Base-by-base conservation (phyloP, 306 rosid species). In the Prunus persica region DNA sequence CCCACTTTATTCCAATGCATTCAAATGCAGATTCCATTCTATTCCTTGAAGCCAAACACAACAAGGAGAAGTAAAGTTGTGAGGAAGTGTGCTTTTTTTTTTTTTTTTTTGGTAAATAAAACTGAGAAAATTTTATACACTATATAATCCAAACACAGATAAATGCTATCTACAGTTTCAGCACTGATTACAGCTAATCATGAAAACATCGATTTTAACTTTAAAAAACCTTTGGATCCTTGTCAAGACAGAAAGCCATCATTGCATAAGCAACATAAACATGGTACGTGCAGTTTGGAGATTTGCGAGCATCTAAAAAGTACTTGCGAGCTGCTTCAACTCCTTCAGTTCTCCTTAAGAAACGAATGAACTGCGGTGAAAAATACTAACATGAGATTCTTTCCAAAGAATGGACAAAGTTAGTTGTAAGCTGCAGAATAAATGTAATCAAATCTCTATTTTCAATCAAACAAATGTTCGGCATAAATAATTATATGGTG, bases 251-350 rank as follows among this genome's bases (percentile, higher is more conserved):
- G 84, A 95, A 95, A 76, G 97, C 87, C 91, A 89, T 76, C 82
- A 81, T 89, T 16, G 98, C 98, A 82, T 95, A 95, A 61, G 98
- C 98, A 52, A 92, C 96, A 82, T 88, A 95, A 79, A 95, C 96
- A 82, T 95, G 97, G 87, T 92, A 92, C 4, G 96, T 85, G 90
- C 98, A 95, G 75, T 79, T 89, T 71, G 93, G 87, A 55, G 88
- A 95, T 83, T 95, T 90, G 77, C 92, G 97, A 52, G 97, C 97
- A 86, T 95, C 97, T 67, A 90, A 84, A 84, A 95, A 95, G 83
- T 92, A 89, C 77, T 92, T 95, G 77, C 96, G 92, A 80, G 98
- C 97, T 75, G 97, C 93, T 89, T 95, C 98, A 86, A 95, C 93
- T 67, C 98, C 98, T 86, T 90, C 97, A 8, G 89, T 92, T 79